These are phyloP conservation scores for Euphrasia arctica DNA, from an alignment of 305 asterid genomes.

Conservation along the genomic window DNA sequence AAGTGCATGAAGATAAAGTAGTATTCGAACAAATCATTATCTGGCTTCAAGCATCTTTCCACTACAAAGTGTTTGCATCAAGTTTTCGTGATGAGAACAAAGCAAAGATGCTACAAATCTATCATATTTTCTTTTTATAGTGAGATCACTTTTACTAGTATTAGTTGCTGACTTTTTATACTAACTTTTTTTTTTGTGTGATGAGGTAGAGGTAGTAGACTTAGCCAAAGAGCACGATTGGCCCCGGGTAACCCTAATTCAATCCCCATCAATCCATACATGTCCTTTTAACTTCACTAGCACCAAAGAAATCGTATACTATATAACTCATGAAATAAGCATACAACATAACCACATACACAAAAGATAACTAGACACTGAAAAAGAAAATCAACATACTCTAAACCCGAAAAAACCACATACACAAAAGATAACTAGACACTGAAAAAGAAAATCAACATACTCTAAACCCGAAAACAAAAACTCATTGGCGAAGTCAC, in stretches of 20 bases:
- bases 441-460: not conserved
- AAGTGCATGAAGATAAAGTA: conserved; percentile 82
- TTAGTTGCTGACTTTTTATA: not conserved
- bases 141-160: conserved; percentile 1
- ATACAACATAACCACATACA: not conserved
- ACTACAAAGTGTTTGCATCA: conserved; percentile 12
- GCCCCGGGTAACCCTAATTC: not conserved
- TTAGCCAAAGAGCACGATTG: not conserved
- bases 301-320: not conserved
- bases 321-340: not conserved
- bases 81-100: not conserved
- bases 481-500: not conserved
- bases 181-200: not conserved
- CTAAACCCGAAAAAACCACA: not conserved
- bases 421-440: no score
- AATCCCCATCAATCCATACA: not conserved
- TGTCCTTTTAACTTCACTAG: no score
- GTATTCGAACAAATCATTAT: conserved; percentile 24
- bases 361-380: not conserved
- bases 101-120: conserved; percentile 21
- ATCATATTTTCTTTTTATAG: not conserved
- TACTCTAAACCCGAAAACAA: not conserved
- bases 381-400: not conserved
- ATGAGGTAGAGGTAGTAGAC: no score
- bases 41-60: conserved; percentile 15